These are phyloP conservation scores for Neopestalotiopsis sp. DNA, from an alignment of 2,329 filamentous ascomycete species.

Conservation along the genomic window DNA sequence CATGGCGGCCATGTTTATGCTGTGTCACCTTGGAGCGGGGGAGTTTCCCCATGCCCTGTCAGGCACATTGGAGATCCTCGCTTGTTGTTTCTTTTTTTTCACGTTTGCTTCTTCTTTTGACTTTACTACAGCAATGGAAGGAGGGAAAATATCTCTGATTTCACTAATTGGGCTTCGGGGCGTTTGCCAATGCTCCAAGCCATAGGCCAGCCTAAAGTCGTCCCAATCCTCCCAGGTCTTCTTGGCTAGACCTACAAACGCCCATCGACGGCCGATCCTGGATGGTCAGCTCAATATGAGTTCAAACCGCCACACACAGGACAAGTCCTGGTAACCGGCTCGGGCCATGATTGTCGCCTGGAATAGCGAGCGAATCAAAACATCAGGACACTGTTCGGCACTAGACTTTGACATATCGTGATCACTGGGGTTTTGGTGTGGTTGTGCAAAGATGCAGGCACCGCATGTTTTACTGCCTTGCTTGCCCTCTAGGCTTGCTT, in stretches of 20 bases:
- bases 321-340: neutral
- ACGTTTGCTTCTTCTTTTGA: neutral
- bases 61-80: neutral
- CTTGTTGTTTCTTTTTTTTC: slow-evolving; percentile 13
- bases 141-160: neutral
- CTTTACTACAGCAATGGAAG: neutral
- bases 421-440: neutral
- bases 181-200: neutral
- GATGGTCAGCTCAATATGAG: neutral
- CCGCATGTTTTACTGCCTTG: neutral
- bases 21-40: slow-evolving; percentile 8
- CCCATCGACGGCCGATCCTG: too few species aligned
- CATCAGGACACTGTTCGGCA: neutral
- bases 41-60: neutral
- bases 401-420: slow-evolving; percentile 7
- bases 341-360: neutral
- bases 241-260: too few species aligned
- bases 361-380: neutral
- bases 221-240: too few species aligned
- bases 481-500: neutral
- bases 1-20: slow-evolving; percentile 21
- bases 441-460: slow-evolving; percentile 12
- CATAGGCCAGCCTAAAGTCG: too few species aligned
- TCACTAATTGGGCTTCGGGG: neutral
- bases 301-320: neutral